phyloP scores from a whole-genome alignment of 2,329 filamentous ascomycete species.

The Colletotrichum camelliae region DNA sequence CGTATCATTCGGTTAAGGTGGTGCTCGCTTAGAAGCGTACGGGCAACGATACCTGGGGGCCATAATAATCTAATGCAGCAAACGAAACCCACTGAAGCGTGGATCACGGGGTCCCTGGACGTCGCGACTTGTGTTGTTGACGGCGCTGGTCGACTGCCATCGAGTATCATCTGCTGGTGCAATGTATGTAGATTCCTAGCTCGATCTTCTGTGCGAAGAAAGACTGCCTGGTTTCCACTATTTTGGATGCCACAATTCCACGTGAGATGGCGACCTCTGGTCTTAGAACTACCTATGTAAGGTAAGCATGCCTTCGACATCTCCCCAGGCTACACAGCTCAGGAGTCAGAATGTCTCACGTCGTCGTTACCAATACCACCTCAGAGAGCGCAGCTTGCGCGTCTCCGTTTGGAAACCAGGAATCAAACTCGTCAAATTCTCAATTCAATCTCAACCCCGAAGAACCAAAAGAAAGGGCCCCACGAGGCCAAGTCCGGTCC shows the following conservation, averaged over 20 bases:
- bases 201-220: neutral
- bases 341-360: neutral
- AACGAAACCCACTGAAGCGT: neutral
- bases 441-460: neutral
- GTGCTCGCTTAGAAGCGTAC: neutral
- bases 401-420: neutral
- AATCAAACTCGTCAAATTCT: neutral
- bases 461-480: neutral
- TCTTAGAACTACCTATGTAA: neutral
- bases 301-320: neutral
- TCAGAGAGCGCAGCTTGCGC: neutral
- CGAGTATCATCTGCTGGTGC: neutral
- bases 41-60: neutral
- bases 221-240: accelerated
- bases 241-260: neutral
- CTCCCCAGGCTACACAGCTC: neutral
- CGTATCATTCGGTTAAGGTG: neutral
- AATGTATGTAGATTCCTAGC: accelerated
- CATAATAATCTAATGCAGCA: neutral
- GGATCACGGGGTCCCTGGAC: neutral
- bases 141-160: neutral
- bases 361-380: neutral
- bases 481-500: neutral
- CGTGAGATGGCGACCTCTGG: neutral
- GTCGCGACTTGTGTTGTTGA: neutral